phyloP scores from a whole-genome alignment of 2,329 filamentous ascomycete genomes.

The Capronia coronata region DNA sequence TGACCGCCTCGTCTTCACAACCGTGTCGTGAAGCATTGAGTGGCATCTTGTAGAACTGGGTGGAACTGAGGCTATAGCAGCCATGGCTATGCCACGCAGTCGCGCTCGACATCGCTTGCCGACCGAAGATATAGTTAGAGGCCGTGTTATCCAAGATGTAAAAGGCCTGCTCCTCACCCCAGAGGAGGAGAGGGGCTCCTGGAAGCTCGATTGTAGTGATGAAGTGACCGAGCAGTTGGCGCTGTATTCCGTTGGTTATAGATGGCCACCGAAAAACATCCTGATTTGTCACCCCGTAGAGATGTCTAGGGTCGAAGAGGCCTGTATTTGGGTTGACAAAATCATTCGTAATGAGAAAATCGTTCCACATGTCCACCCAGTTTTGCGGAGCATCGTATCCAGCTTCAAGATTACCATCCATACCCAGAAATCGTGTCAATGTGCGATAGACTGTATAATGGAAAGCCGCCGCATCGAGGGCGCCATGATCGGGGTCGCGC shows the following conservation, averaged over 20 bases:
- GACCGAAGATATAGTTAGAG: constrained; percentile 59
- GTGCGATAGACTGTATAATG: constrained; percentile 59
- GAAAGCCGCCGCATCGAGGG: constrained; percentile 56
- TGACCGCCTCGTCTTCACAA: constrained; percentile 44
- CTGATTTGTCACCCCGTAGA: constrained; percentile 60
- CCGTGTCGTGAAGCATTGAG: constrained; percentile 49
- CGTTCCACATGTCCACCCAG: constrained; percentile 52
- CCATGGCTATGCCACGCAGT: constrained; percentile 60
- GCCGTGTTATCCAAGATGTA: constrained; percentile 60
- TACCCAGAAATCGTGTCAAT: constrained; percentile 55
- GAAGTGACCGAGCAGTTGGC: constrained; percentile 53
- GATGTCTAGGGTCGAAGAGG: constrained; percentile 57
- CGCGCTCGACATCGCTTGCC: constrained; percentile 56
- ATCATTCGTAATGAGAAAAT: constrained; percentile 54
- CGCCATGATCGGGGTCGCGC: constrained; percentile 42
- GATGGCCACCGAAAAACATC: constrained; percentile 61
- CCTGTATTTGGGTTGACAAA: constrained; percentile 56
- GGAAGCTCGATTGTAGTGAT: constrained; percentile 55
- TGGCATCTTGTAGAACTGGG: constrained; percentile 54
- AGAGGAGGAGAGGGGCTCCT: constrained; percentile 55
- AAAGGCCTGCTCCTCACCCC: constrained; percentile 61
- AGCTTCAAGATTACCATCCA: constrained; percentile 52
- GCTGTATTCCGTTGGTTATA: constrained; percentile 51
- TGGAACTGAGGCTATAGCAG: constrained; percentile 53
- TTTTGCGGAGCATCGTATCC: constrained; percentile 50